Evolutionary conservation across 805 yeast genomes (phyloP).

Genomic region (Geotrichum ghanense): DNA sequence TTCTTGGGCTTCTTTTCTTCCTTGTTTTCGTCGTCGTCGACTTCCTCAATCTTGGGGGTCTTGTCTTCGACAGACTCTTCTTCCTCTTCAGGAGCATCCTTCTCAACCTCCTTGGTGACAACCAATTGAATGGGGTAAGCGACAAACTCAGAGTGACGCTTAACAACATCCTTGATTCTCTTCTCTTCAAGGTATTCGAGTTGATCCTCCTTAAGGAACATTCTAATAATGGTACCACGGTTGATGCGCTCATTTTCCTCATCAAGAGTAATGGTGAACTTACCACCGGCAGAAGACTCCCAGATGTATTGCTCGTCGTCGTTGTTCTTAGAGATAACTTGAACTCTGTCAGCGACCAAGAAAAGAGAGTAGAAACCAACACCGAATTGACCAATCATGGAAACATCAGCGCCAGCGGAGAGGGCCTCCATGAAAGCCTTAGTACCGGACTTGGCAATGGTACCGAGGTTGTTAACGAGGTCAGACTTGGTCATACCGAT

Average conservation of each 20-base stretch:
- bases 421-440: conserved; percentile 99
- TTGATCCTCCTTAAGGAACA: conserved; percentile 98
- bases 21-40: conserved; percentile 59
- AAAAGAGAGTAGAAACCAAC: conserved; percentile 99
- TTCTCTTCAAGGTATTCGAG: conserved; percentile 98
- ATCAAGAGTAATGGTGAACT: conserved; percentile 91
- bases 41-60: conserved; percentile 68
- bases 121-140: conserved; percentile 98
- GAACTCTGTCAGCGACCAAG: conserved; percentile 98
- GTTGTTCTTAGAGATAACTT: conserved; percentile 95
- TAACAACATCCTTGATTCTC: conserved; percentile 98
- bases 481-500: conserved; percentile 99
- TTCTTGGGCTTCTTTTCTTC: conserved; percentile 74
- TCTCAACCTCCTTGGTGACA: conserved; percentile 97
- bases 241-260: conserved; percentile 73
- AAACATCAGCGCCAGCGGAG: conserved; percentile 98
- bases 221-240: conserved; percentile 93
- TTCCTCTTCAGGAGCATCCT: conserved; percentile 75
- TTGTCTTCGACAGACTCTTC: conserved; percentile 45
- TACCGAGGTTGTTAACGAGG: conserved; percentile 97
- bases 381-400: conserved; percentile 99
- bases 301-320: conserved; percentile 99
- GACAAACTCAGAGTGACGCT: conserved; percentile 98
- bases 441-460: conserved; percentile 99
- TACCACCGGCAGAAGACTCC: conserved; percentile 99